These are phyloP conservation scores for Picea sitchensis DNA, from an alignment of 75 land plant genomes.

Conservation along the genomic window DNA sequence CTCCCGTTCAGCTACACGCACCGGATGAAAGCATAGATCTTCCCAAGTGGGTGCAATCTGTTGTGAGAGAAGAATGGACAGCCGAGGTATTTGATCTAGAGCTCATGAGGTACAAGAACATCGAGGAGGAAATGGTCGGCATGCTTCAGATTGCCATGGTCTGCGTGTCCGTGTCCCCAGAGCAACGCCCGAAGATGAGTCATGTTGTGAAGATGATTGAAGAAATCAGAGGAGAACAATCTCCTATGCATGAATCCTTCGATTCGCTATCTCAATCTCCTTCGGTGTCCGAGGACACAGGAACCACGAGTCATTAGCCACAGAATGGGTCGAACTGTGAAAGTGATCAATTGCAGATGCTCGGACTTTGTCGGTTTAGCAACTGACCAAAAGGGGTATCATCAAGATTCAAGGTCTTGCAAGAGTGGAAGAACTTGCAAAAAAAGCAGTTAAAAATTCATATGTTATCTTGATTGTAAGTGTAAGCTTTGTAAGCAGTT, in stretches of 20 bases:
- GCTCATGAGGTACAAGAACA: conserved; percentile 77
- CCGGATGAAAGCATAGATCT: conserved; percentile 44
- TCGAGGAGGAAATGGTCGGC: conserved; percentile 80
- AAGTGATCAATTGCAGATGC: conserved; percentile 12
- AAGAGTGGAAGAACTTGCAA: too few relatives aligned
- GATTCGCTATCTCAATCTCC: conserved; percentile 69
- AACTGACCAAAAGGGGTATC: background rate
- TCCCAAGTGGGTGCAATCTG: conserved; percentile 82
- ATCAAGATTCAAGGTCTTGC: background rate
- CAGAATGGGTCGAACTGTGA: background rate
- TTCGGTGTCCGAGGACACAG: conserved; percentile 47
- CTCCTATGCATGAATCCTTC: conserved; percentile 42
- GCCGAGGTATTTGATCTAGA: conserved; percentile 90
- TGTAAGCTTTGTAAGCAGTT: background rate
- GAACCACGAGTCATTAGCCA: conserved; percentile 13
- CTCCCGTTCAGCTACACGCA: conserved; percentile 29
- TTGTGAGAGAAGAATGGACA: conserved; percentile 90
- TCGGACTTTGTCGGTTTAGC: background rate
- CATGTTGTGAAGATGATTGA: conserved; percentile 70
- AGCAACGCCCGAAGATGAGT: conserved; percentile 69
- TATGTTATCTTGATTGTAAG: background rate
- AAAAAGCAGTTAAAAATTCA: too few relatives aligned
- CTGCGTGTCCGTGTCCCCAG: conserved; percentile 55
- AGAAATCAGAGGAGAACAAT: conserved; percentile 46
- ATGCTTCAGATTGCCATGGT: conserved; percentile 71